Evolutionary conservation across 768 basidiomycete genomes (phyloP), one percentile per base, ranked within the genome.

Genomic region (Pleurotus citrinopileatus): DNA sequence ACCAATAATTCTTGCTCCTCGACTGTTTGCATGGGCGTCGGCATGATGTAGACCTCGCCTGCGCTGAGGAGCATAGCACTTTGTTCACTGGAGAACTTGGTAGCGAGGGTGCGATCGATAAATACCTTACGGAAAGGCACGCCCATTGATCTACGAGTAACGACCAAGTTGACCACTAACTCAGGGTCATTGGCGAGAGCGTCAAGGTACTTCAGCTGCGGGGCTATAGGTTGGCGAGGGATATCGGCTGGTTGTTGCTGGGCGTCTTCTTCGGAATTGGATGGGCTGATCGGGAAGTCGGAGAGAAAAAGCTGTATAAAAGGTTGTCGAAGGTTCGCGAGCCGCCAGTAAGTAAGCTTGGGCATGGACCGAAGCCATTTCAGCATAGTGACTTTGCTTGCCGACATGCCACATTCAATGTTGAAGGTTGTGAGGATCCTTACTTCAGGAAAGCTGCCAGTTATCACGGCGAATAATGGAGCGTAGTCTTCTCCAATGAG

Each of bases 281-380:
- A n/a, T n/a, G n/a, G n/a, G n/a, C n/a, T n/a, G n/a, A n/a, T 70
- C 47, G 69, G 66, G 22, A 13, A 28, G 20, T 51, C 34, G 19
- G 5, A 34, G 46, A 77, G 67, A 60, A 87, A 81, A n/a, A 74
- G 58, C 2, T 77, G 67, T 47, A 86, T 71, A 42, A 85, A 62
- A 19, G 67, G 59, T 27, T 63, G 53, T 42, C 70, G 69, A 34
- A 82, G 63, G 42, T 71, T 70, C n/a, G 77, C 72, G 20, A 84
- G 60, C 19, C 81, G 76, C 26, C 81, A 66, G 60, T 77, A 82
- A 37, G 60, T 67, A 19, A 89, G 61, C 23, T 71, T 63, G 8
- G 84, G 84, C 76, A 87, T 81, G 19, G 84, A 78, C 44, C 77
- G 66, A 26, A 88, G 65, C 76, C 81, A 84, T 34, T 68, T 71